Evolutionary conservation across 2,329 filamentous ascomycete genomes (phyloP).

Genomic region (Ilyonectria sp.): DNA sequence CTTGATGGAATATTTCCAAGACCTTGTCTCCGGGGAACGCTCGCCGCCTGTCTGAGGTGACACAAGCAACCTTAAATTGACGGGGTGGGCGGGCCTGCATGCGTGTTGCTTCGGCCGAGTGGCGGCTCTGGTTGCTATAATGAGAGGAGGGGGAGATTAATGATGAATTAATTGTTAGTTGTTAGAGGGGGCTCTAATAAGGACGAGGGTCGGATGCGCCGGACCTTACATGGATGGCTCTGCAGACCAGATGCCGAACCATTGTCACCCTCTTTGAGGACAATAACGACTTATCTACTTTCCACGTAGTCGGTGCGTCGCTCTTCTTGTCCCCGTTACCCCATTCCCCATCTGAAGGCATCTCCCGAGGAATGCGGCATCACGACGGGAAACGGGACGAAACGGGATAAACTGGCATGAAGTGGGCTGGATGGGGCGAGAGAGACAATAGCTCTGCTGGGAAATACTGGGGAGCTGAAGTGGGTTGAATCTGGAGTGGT

Average conservation of each 20-base stretch:
- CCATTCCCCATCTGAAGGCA: too few species aligned
- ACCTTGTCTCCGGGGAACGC: neutral
- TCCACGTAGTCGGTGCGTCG: too few species aligned
- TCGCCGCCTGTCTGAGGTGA: neutral
- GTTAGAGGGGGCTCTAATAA: neutral
- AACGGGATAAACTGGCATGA: too few species aligned
- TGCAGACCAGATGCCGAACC: neutral
- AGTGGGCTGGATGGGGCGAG: too few species aligned
- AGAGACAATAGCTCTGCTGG: too few species aligned
- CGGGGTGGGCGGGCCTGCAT: neutral
- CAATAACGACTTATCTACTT: too few species aligned
- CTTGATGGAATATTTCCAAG: neutral
- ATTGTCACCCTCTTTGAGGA: neutral
- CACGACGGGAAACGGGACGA: too few species aligned
- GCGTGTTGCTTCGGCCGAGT: conserved; percentile 38
- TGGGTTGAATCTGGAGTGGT: too few species aligned
- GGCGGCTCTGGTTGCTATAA: conserved; percentile 21
- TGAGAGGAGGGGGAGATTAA: neutral
- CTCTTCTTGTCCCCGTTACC: too few species aligned
- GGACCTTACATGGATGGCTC: neutral
- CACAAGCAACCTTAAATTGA: conserved; percentile 10
- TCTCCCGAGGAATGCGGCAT: too few species aligned
- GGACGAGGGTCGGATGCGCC: neutral
- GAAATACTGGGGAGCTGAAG: too few species aligned
- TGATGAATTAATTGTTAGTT: neutral